These are phyloP conservation scores for Ceratobasidium sp. DNA, from an alignment of 1,284 basidiomycete genomes.

Conservation along the genomic window DNA sequence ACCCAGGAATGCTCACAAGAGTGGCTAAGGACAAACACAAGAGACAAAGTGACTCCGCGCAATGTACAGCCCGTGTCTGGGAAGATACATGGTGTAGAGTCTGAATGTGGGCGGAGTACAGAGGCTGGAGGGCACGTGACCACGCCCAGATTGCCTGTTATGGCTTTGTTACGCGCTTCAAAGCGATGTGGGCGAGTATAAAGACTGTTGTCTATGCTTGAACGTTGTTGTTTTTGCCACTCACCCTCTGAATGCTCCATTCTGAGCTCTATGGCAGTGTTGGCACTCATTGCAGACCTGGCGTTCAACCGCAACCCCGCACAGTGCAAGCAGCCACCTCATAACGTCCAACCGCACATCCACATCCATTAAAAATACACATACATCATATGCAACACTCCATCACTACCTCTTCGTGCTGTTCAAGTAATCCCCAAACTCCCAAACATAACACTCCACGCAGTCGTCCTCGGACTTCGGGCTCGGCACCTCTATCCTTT, in stretches of 20 bases:
- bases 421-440: slow-evolving; percentile 56
- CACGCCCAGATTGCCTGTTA: neutral
- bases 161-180: neutral
- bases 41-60: neutral
- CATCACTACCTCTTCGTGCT: slow-evolving; percentile 13
- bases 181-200: no score
- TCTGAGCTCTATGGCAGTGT: no score
- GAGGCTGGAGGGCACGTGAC: slow-evolving; percentile 25
- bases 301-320: slow-evolving; percentile 1
- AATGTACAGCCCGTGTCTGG: slow-evolving; percentile 5
- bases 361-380: slow-evolving; percentile 28
- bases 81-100: slow-evolving; percentile 6
- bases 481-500: slow-evolving; percentile 45
- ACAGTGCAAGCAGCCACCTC: neutral
- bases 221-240: slow-evolving; percentile 7
- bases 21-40: slow-evolving; percentile 6
- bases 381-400: neutral
- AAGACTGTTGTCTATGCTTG: no score
- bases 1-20: neutral
- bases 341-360: neutral
- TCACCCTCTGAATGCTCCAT: neutral
- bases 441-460: slow-evolving; percentile 59
- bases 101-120: slow-evolving; percentile 3
- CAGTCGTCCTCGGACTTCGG: slow-evolving; percentile 56
- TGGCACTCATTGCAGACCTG: no score